Conservation (phyloP, 75 land plant genomes). For the Selaginella tamariscina region DNA sequence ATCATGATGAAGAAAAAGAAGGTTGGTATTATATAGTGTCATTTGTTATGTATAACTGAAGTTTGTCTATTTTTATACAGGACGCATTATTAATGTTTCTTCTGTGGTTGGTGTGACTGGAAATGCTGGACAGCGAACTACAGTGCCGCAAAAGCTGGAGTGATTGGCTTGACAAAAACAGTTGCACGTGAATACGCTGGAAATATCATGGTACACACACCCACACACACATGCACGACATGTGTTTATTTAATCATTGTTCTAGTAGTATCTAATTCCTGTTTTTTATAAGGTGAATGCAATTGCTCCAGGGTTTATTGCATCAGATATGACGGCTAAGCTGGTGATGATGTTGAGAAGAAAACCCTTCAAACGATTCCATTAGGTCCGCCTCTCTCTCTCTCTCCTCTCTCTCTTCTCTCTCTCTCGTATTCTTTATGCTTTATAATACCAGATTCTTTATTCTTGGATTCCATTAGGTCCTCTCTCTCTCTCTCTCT, state of each 20-base stretch:
- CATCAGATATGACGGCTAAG: constrained; percentile 93
- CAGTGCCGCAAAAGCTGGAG: constrained; percentile 97
- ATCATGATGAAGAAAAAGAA: constrained; percentile 96
- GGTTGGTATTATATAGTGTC: constrained; percentile 23
- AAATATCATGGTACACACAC: constrained; percentile 46
- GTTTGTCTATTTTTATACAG: constrained; percentile 26
- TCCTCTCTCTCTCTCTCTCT: too few relatives aligned
- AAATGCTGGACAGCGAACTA: constrained; percentile 91
- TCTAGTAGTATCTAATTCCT: too few relatives aligned
- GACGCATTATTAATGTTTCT: constrained; percentile 81
- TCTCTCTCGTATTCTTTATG: too few relatives aligned
- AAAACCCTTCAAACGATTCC: constrained; percentile 71
- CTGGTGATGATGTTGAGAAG: constrained; percentile 74
- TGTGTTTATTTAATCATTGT: not conserved
- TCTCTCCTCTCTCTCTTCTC: too few relatives aligned
- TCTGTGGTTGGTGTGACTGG: constrained; percentile 92
- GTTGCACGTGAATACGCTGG: constrained; percentile 85
- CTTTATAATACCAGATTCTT: too few relatives aligned
- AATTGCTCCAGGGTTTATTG: constrained; percentile 96
- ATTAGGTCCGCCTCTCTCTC: too few relatives aligned
- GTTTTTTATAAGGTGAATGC: constrained; percentile 68
- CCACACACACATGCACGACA: not conserved
- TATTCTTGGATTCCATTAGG: too few relatives aligned
- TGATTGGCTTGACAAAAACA: constrained; percentile 81
- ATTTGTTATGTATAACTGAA: not conserved